phyloP scores from a whole-genome alignment of 495 filamentous ascomycete species.

The Corynascus novoguineensis region DNA sequence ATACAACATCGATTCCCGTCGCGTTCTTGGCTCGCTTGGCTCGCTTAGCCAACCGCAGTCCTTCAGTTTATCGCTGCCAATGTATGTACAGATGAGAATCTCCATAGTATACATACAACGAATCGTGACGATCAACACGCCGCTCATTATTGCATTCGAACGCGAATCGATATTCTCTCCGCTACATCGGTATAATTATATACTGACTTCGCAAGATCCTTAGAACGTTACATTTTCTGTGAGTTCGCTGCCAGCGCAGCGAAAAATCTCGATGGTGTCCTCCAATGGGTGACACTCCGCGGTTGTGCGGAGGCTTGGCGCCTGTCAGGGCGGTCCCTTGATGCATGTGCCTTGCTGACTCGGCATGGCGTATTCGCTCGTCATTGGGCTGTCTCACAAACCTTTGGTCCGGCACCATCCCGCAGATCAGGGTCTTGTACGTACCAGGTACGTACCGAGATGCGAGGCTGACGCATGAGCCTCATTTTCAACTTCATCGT shows the following conservation, averaged over 20 bases:
- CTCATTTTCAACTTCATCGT: not conserved
- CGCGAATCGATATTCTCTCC: too few species aligned
- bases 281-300: not conserved
- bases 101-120: too few species aligned
- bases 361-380: slow-evolving; percentile 7
- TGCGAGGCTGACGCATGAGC: not conserved
- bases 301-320: slow-evolving; percentile 2
- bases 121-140: too few species aligned
- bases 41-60: not conserved
- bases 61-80: not conserved
- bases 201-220: too few species aligned
- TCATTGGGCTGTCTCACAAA: slow-evolving; percentile 18
- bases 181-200: too few species aligned
- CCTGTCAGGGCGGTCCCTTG: slow-evolving; percentile 18
- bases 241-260: too few species aligned
- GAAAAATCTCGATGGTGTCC: too few species aligned
- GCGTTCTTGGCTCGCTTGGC: not conserved
- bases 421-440: not conserved
- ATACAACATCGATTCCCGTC: not conserved
- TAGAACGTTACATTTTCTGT: too few species aligned
- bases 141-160: too few species aligned
- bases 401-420: slow-evolving; percentile 9
- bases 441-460: not conserved
- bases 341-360: slow-evolving; percentile 31
- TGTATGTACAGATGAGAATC: too few species aligned